Base-by-base conservation (phyloP, 345 rosid species). In the Hevea brasiliensis region DNA sequence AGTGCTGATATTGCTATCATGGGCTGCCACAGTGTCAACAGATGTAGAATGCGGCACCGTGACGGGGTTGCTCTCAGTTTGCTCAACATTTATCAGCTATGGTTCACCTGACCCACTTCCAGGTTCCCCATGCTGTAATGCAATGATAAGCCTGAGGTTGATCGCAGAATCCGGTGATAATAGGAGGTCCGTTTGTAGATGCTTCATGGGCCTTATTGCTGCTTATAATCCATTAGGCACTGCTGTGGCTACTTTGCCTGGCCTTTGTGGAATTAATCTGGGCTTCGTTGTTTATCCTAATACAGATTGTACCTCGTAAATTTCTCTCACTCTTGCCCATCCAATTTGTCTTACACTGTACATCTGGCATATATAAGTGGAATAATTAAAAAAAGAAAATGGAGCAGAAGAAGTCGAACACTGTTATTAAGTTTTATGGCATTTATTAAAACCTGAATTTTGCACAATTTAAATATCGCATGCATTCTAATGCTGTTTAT, bases 211-310 rank as follows among this genome's bases (percentile, higher is more conserved):
- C 55, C 68, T 77, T 15, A 50, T 71, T 15, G 65, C 73, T 20
- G 53, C 83, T 47, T 82, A 85, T 68, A 83, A 66, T 44, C 74
- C 90, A 0, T 86, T 90, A 32, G 89, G 93, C 77, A 85, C 96
- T 0, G 87, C 87, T 14, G 84, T 91, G 20, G 88, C 97, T 32
- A 88, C 90, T 17, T 63, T 90, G 59, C 90, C 97, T 0, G 97
- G 97, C 69, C 79, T 94, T 70, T 94, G 97, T 27, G 97, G 95
- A 0, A 80, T 89, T 42, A 65, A 80, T 37, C 75, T 94, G 32
- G 93, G 97, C 73, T 92, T 92, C 84, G 74, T 72, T 65, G 76
- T 94, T 57, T 84, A 81, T 45, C 97, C 95, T 9, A 85, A 83
- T 63, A 86, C 90, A 18, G 89, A 94, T 20, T 94, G 94, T 88